Base-by-base conservation (phyloP, 345 rosid species). In the Clausena lansium region DNA sequence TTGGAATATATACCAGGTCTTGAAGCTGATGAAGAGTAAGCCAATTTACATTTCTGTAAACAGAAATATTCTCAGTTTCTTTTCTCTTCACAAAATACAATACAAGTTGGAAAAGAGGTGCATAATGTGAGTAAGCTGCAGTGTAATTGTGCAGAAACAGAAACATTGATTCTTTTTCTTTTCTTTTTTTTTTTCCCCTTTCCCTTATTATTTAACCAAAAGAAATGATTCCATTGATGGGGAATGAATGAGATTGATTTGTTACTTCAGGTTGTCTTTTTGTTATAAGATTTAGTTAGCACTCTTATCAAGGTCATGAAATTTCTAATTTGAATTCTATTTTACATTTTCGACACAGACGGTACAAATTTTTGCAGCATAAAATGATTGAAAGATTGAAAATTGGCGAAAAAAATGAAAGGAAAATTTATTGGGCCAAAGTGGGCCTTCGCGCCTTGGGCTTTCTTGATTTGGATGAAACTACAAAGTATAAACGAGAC, bases 1-100 rank as follows among this genome's bases (percentile, higher is more conserved):
- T 89, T 96, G 88, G 98, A 92, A 75, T 94, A 89, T 76, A 87
- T 94, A 65, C 98, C 99, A 17, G 99, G 97, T 57, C 95, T 95
- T 19, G 98, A 94, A n/a, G 59, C 54, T 8, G 95, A 92, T 2
- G 92, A 89, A 83, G 87, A 86, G 75, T 85, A 77, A 84, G 38
- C 24, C 67, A 6, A 19, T n/a, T 39, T 45, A 3, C 45, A 71
- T 17, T 60, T 54, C 57, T 41, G 10, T 55, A 33, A 63, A 9
- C 11, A 57, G 63, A 54, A 22, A 28, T 45, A 11, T 8, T 57
- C 62, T 27, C 14, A 28, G n/a, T 10, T 36, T 75, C 17, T 54
- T n/a, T 9, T 19, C 54, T 35, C 61, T 20, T 54, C n/a, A 7
- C n/a, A 3, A 33, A 35, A 30, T 47, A n/a, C n/a, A n/a, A n/a